Evolutionary conservation across 768 basidiomycete genomes (phyloP), one percentile per base, ranked within the genome.

Genomic region (Lanmaoa rubissima): DNA sequence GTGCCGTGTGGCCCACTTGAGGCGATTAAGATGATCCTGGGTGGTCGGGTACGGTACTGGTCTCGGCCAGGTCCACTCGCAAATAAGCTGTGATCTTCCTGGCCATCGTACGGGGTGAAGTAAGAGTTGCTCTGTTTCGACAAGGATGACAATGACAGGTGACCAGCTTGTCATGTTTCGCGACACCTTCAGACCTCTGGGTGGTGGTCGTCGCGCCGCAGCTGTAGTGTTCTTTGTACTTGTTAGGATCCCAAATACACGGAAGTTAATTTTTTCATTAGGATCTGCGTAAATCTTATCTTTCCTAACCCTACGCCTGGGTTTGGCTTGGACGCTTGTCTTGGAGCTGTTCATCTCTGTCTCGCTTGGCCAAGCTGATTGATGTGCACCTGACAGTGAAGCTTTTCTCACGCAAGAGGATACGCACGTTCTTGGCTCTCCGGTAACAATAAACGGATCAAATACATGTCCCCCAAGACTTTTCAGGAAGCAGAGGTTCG

Each of bases 401-500:
- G 19, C 5, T 28, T 31, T 24, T 49, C 54, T 54, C 55, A 63
- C 64, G 58, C 59, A 47, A 57, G 41, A 41, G 52, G 48, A 50
- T 19, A 57, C 59, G 42, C 40, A 28, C 43, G 50, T 46, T 63
- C 68, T 63, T 69, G 68, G 63, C 58, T 60, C 12, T 13, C 55
- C 55, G 56, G 64, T 45, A 61, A 56, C 50, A 54, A 55, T 54
- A 58, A 14, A 52, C 63, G 47, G 57, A 69, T 54, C 58, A 49
- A 54, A 51, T 57, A 50, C 48, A 69, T 72, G 70, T 42, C 62
- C 19, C 42, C 54, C 49, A 70, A 63, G 68, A 68, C 64, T 42
- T 65, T 73, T 58, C 61, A 57, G 42, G 69, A 73, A 52, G 67
- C 71, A 46, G 60, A 71, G 70, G 70, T 71, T 52, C 16, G 58